phyloP scores from a whole-genome alignment of 1,284 basidiomycete species.

The Heliocybe sulcata region DNA sequence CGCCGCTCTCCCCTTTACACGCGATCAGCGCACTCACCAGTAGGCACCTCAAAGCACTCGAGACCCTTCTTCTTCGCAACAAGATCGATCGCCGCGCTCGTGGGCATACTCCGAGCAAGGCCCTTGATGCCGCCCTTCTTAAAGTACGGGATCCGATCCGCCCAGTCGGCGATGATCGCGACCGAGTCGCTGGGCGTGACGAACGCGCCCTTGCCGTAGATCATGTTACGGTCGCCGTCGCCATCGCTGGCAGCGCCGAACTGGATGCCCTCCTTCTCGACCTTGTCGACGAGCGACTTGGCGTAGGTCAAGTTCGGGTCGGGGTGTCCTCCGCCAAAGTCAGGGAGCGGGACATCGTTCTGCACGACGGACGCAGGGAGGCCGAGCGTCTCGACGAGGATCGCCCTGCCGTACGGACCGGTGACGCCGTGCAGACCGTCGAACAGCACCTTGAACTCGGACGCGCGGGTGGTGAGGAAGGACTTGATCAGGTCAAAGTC shows the following conservation, averaged over 20 bases:
- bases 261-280: conserved; percentile 81
- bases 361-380: conserved; percentile 80
- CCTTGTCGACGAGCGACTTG: conserved; percentile 87
- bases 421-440: conserved; percentile 97
- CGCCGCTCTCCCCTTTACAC: background rate
- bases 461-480: conserved; percentile 70
- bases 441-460: conserved; percentile 85
- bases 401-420: conserved; percentile 89
- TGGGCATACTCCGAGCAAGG: conserved; percentile 95
- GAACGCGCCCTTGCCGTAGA: conserved; percentile 97
- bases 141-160: conserved; percentile 95
- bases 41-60: conserved; percentile 95
- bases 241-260: conserved; percentile 98
- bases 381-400: conserved; percentile 83
- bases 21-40: conserved; percentile 46
- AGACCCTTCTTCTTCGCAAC: conserved; percentile 94
- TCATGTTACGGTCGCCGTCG: conserved; percentile 99
- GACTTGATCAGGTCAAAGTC: conserved; percentile 90
- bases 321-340: conserved; percentile 97
- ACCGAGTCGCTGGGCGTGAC: conserved; percentile 97
- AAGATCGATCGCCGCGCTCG: conserved; percentile 92
- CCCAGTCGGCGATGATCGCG: conserved; percentile 98
- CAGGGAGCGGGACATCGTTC: conserved; percentile 87
- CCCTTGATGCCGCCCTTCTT: conserved; percentile 89
- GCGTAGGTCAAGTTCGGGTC: conserved; percentile 99